Percentiles rank a stretch among this genome's conserved stretches.
These are phyloP conservation scores for Gentiana straminea DNA, from an alignment of 257 asterid species.

Conservation along the genomic window DNA sequence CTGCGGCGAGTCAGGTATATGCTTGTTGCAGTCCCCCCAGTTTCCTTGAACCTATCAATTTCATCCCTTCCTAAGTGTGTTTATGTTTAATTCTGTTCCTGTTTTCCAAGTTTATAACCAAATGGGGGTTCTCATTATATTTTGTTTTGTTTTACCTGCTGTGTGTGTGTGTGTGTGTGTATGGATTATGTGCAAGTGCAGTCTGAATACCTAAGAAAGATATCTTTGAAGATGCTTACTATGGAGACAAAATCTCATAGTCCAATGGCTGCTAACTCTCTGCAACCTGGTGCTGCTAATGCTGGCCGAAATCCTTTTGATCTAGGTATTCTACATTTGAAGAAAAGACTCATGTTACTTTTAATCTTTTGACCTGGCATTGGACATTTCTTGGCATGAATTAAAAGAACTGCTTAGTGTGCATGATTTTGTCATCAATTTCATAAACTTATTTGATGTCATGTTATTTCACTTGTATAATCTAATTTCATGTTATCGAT, in stretches of 20 bases:
- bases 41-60: not conserved
- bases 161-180: not conserved
- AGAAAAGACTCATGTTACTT: not conserved
- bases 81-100: not conserved
- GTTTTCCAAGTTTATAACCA: not conserved
- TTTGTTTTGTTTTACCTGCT: not conserved
- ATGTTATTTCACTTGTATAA: not conserved
- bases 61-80: not conserved
- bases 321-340: constrained; percentile 37
- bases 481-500: not conserved
- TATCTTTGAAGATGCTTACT: constrained; percentile 76
- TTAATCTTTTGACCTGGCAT: too few species aligned
- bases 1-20: constrained; percentile 71
- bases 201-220: constrained; percentile 77
- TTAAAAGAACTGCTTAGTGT: not conserved
- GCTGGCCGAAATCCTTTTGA: constrained; percentile 47
- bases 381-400: not conserved
- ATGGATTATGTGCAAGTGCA: constrained; percentile 22
- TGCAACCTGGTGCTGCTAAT: constrained; percentile 41
- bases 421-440: not conserved
- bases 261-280: constrained; percentile 37
- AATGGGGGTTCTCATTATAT: constrained; percentile 1
- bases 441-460: not conserved
- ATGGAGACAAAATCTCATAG: constrained; percentile 73
- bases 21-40: not conserved